These are phyloP conservation scores for Chlamydomonas reinhardtii DNA, from an alignment of 163 green algal species.

Conservation along the genomic window DNA sequence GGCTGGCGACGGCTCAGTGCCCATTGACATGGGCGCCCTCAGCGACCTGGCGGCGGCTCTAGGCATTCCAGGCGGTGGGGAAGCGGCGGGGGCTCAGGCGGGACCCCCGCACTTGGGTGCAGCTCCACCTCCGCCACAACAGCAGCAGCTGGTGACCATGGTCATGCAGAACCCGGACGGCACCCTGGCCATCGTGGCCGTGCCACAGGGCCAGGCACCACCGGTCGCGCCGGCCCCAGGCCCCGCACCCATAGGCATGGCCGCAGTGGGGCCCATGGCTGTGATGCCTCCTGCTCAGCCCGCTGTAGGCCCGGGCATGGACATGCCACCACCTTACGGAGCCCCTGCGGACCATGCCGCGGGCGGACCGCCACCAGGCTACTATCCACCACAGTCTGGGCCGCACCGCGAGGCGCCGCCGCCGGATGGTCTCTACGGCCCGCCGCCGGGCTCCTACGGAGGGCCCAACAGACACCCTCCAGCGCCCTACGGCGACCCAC, in stretches of 20 bases:
- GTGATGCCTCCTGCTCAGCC: too few species aligned
- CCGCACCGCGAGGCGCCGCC: not conserved
- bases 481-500: not conserved
- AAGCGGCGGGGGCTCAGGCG: not conserved
- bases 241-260: not conserved
- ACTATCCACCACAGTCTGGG: not conserved
- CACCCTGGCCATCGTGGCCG: slow-evolving; percentile 25
- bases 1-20: not conserved
- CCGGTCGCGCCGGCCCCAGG: too few species aligned
- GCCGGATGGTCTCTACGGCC: not conserved
- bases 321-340: too few species aligned
- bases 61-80: slow-evolving; percentile 1
- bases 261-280: not conserved
- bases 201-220: slow-evolving; percentile 9
- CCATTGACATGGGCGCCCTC: slow-evolving; percentile 32
- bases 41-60: slow-evolving; percentile 41
- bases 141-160: slow-evolving; percentile 32
- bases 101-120: not conserved
- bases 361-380: not conserved
- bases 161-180: slow-evolving; percentile 48
- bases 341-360: too few species aligned
- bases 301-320: too few species aligned
- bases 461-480: too few species aligned
- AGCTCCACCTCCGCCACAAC: too few species aligned
- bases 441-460: not conserved